These are phyloP conservation scores for Leishmania gerbilli DNA, from an alignment of 208 protist genomes.

Conservation along the genomic window DNA sequence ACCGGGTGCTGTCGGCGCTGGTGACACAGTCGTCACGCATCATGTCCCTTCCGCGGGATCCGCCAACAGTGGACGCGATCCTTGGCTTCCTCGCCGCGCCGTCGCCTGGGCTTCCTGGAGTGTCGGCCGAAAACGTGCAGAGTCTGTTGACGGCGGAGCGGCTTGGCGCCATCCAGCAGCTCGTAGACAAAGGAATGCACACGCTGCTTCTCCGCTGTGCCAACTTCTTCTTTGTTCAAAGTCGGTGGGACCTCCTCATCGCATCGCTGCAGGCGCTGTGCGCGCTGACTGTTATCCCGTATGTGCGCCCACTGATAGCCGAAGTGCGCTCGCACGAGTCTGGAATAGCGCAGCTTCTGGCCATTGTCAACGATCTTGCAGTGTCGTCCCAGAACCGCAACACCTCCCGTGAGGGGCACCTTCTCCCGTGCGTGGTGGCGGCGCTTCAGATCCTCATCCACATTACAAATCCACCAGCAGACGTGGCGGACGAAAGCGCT, in stretches of 20 bases:
- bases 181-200: conserved; percentile 74
- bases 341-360: conserved; percentile 76
- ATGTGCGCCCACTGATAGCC: conserved; percentile 69
- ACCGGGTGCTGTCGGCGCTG: conserved; percentile 65
- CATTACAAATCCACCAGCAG: conserved; percentile 63
- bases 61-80: conserved; percentile 71
- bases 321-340: conserved; percentile 70
- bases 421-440: conserved; percentile 66
- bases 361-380: conserved; percentile 73
- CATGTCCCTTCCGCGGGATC: conserved; percentile 69
- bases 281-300: conserved; percentile 76
- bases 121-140: conserved; percentile 77
- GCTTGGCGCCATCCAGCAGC: conserved; percentile 49
- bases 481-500: conserved; percentile 63
- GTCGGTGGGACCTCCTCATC: conserved; percentile 75
- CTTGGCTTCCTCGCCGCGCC: conserved; percentile 61
- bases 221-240: conserved; percentile 85
- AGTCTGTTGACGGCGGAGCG: conserved; percentile 73
- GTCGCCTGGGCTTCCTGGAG: conserved; percentile 57
- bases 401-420: conserved; percentile 66
- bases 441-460: conserved; percentile 82
- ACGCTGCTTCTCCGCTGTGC: conserved; percentile 64
- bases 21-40: conserved; percentile 73
- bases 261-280: conserved; percentile 70
- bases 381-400: conserved; percentile 61